Base-by-base conservation (phyloP, 306 rosid species). In the Prinsepia uniflora region DNA sequence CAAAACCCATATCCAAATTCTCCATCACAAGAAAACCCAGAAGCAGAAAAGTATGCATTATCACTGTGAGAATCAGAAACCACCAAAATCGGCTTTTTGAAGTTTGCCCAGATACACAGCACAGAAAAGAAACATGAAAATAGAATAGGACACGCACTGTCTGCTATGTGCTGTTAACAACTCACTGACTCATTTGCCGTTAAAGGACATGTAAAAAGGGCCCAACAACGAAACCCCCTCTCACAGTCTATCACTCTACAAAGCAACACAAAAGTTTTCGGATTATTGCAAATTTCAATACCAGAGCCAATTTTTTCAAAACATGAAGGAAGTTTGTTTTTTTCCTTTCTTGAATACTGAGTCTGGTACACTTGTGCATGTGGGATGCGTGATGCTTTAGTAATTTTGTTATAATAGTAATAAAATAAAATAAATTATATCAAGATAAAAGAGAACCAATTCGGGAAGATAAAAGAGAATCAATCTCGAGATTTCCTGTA, bases 111-210 rank as follows among this genome's bases (percentile, higher is more conserved):
- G 68, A 52, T 45, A 57, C 80, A 73, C 58, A 64, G 75, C 24
- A 6, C 42, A 50, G 12, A 72, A 49, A 74, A 78, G 67, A 70
- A 76, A 60, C 47, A 76, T 68, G 71, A 71, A 48, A 48, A 59
- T 22, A 65, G 84, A 82, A 85, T 72, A 71, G 20, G 77, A 76
- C 89, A 43, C 87, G 81, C 83, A 87, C 79, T 84, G 71, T 78
- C 70, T 67, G 75, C 91, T 64, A 84, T 82, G 76, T 82, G 73
- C 48, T 80, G 82, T 87, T 76, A 79, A 67, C 71, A 68, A 71
- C 57, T 15, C 48, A 61, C 58, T 73, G 71, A 7, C 70, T 63
- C 43, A 22, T 30, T 72, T 62, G 50, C n/a, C 47, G 58, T 52
- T 60, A 65, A 77, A 71, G 74, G 70, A 68, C 71, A 69, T 54